These are phyloP conservation scores for Suillus tomentosus DNA, from an alignment of 768 basidiomycete species.

Conservation along the genomic window DNA sequence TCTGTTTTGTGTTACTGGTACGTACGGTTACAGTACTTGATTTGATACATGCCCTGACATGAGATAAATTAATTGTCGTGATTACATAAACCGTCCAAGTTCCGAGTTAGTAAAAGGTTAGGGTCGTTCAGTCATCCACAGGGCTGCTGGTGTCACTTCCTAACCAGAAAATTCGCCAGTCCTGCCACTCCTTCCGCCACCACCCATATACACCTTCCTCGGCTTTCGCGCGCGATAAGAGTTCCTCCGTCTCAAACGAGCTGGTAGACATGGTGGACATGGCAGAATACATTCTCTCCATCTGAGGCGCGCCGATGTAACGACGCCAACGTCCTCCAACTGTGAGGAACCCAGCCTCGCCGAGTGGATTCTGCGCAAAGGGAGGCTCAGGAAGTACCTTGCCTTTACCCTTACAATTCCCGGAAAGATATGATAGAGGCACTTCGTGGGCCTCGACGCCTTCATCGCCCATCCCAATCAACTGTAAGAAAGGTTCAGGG, in stretches of 20 bases:
- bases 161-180: conserved; percentile 84
- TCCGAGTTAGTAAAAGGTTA: neutral
- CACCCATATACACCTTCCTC: conserved; percentile 79
- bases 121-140: conserved; percentile 27
- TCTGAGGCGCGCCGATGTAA: conserved; percentile 30
- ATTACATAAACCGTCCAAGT: no score
- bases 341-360: conserved; percentile 54
- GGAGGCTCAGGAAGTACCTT: conserved; percentile 49
- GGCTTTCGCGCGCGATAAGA: conserved; percentile 44
- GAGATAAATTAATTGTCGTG: conserved; percentile 1
- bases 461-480: conserved; percentile 67
- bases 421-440: conserved; percentile 48
- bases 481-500: conserved; percentile 54
- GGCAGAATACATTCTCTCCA: conserved; percentile 48
- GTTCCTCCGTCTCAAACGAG: conserved; percentile 54
- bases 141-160: conserved; percentile 50
- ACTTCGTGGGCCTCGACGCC: conserved; percentile 79
- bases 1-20: neutral
- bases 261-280: conserved; percentile 45
- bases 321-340: conserved; percentile 52
- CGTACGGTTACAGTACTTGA: neutral
- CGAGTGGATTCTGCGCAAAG: conserved; percentile 62
- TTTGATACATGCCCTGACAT: neutral
- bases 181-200: conserved; percentile 69
- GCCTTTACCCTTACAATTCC: conserved; percentile 40